These are phyloP conservation scores for Suillus plorans DNA, from an alignment of 768 basidiomycete genomes.

Conservation along the genomic window DNA sequence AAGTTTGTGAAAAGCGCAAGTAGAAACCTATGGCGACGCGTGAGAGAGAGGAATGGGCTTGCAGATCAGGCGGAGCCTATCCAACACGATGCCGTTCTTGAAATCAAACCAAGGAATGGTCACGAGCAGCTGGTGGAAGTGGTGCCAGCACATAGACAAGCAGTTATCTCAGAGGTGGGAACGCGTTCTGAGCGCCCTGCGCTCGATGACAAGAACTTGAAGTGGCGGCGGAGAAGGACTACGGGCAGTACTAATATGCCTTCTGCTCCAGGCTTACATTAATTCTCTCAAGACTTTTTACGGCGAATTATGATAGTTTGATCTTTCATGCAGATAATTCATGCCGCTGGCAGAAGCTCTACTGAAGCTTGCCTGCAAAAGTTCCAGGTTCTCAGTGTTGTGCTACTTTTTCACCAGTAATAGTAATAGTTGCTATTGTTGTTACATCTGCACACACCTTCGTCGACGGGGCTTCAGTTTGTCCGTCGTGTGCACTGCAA, in stretches of 20 bases:
- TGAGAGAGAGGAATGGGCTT: constrained; percentile 37
- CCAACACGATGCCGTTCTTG: constrained; percentile 13
- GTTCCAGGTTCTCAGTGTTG: neutral
- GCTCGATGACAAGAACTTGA: constrained; percentile 10
- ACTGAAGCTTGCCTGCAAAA: neutral
- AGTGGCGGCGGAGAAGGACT: constrained; percentile 19
- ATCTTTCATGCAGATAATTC: neutral
- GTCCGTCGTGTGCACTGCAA: neutral
- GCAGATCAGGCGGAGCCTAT: constrained; percentile 14
- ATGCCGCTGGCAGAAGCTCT: neutral
- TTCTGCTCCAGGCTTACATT: constrained; percentile 43
- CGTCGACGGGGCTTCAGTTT: neutral
- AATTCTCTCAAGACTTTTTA: neutral
- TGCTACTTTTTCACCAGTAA: neutral
- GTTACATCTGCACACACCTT: neutral
- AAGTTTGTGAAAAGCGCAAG: constrained; percentile 49
- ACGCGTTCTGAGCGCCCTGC: constrained; percentile 20
- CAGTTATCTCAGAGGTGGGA: neutral
- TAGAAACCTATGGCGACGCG: constrained; percentile 42
- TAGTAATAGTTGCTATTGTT: neutral
- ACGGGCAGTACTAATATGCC: constrained; percentile 22
- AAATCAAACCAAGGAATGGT: constrained; percentile 28
- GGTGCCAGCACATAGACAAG: neutral
- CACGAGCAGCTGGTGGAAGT: constrained; percentile 18
- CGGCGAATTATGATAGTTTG: too few relatives aligned